A percentile compares a stretch with the other conserved stretches of the same genome.
phyloP scores from a whole-genome alignment of 2,329 filamentous ascomycete genomes.

The Fusarium sp. region DNA sequence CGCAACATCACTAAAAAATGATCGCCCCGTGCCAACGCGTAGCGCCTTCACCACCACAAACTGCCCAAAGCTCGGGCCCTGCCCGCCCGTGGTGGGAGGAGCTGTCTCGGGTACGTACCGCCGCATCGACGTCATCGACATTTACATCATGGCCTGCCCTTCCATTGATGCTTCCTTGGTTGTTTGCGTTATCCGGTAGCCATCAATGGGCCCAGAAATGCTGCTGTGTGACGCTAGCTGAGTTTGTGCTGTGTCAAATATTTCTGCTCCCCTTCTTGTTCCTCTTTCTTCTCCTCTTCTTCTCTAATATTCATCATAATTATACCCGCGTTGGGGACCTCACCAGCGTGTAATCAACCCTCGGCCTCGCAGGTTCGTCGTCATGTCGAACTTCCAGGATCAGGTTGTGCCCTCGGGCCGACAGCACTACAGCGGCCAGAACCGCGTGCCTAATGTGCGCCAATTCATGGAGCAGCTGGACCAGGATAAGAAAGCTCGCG shows the following conservation, averaged over 20 bases:
- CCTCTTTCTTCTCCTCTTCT: background rate
- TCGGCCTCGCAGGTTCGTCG: constrained; percentile 14
- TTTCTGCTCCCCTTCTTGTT: constrained; percentile 22
- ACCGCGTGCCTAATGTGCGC: constrained; percentile 90
- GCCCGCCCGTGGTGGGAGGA: constrained; percentile 14
- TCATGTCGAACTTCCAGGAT: constrained; percentile 58
- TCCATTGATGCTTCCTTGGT: constrained; percentile 30
- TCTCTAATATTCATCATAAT: background rate
- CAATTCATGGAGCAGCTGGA: constrained; percentile 87
- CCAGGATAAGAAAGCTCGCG: constrained; percentile 82
- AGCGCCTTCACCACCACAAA: constrained; percentile 8
- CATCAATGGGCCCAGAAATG: constrained; percentile 29
- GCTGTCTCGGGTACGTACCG: constrained; percentile 24
- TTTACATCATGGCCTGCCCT: constrained; percentile 36
- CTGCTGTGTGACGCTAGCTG: constrained; percentile 37
- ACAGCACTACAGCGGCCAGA: constrained; percentile 85
- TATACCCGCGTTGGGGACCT: constrained; percentile 23
- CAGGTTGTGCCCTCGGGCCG: constrained; percentile 61
- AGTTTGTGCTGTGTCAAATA: constrained; percentile 25
- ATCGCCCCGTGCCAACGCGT: constrained; percentile 31
- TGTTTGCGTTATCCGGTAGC: constrained; percentile 35
- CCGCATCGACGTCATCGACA: constrained; percentile 47
- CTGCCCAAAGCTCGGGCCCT: constrained; percentile 7
- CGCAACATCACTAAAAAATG: constrained; percentile 31
- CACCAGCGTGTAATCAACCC: constrained; percentile 14